Conservation (phyloP, 495 filamentous ascomycete species). For the Tetracladium setigerum region DNA sequence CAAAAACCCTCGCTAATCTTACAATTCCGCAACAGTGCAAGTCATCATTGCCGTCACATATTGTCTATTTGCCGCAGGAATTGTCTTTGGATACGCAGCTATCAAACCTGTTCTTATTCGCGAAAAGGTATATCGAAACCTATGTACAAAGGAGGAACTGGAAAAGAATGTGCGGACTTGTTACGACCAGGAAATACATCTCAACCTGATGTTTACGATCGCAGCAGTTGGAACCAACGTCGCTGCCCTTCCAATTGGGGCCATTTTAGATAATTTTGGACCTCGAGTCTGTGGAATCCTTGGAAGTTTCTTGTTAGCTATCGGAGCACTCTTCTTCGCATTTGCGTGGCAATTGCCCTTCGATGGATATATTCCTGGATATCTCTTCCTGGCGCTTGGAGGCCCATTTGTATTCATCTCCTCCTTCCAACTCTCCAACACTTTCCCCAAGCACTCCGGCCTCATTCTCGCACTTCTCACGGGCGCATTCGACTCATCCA, state of each 20-base stretch:
- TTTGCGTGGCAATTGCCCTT: conserved; percentile 54
- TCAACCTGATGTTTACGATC: conserved; percentile 91
- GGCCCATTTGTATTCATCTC: conserved; percentile 89
- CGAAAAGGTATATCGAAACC: conserved; percentile 64
- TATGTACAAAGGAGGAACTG: conserved; percentile 53
- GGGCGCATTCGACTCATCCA: conserved; percentile 84
- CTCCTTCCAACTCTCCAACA: conserved; percentile 88
- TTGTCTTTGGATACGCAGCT: conserved; percentile 80
- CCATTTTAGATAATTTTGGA: conserved; percentile 77
- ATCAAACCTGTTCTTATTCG: conserved; percentile 73
- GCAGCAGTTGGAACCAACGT: conserved; percentile 82
- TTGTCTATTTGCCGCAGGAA: conserved; percentile 73
- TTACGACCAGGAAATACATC: conserved; percentile 67
- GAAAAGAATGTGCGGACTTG: conserved; percentile 57
- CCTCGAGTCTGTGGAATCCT: conserved; percentile 70
- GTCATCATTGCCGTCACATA: conserved; percentile 62
- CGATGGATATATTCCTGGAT: conserved; percentile 72
- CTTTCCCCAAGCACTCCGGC: conserved; percentile 79
- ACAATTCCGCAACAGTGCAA: conserved; percentile 41
- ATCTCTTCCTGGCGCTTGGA: conserved; percentile 74
- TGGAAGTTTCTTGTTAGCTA: conserved; percentile 57
- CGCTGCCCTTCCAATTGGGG: conserved; percentile 74
- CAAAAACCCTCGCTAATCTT: conserved; percentile 10
- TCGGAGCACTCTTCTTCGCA: conserved; percentile 65
- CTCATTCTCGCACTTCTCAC: conserved; percentile 79